Evolutionary conservation across 768 basidiomycete genomes (phyloP).

Genomic region (Russula foetens): DNA sequence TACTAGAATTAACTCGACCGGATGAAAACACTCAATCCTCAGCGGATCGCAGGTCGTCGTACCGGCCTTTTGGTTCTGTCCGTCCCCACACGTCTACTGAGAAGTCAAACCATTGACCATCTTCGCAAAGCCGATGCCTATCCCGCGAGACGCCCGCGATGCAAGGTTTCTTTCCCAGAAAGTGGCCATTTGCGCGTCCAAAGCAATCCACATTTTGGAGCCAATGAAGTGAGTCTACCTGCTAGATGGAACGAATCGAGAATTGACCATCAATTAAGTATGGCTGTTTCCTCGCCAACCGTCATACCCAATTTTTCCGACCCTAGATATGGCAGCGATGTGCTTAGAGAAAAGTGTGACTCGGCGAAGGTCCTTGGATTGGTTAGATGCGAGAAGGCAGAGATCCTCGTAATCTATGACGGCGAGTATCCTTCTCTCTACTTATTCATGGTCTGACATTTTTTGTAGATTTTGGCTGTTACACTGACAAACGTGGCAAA

Average conservation of each 20-base stretch:
- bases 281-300: constrained; percentile 33
- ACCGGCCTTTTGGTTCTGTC: constrained; percentile 62
- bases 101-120: background rate
- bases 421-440: constrained; percentile 34
- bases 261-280: constrained; percentile 25
- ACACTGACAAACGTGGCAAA: constrained; percentile 60
- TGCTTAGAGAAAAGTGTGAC: constrained; percentile 53
- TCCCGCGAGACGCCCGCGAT: constrained; percentile 63
- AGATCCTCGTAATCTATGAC: constrained; percentile 69
- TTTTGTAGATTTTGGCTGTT: constrained; percentile 60
- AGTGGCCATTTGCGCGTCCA: constrained; percentile 56
- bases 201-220: constrained; percentile 57
- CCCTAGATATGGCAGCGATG: constrained; percentile 30
- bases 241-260: background rate
- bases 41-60: constrained; percentile 35
- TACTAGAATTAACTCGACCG: constrained; percentile 46
- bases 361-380: constrained; percentile 58
- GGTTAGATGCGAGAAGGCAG: constrained; percentile 42
- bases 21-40: constrained; percentile 32
- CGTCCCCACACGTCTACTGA: constrained; percentile 18
- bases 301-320: constrained; percentile 54
- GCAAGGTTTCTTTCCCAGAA: constrained; percentile 53
- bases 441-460: background rate
- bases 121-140: constrained; percentile 45
- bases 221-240: constrained; percentile 50